Evolutionary conservation across 1,139 yeast species (phyloP).

Genomic region (Debaryomyces sp.): DNA sequence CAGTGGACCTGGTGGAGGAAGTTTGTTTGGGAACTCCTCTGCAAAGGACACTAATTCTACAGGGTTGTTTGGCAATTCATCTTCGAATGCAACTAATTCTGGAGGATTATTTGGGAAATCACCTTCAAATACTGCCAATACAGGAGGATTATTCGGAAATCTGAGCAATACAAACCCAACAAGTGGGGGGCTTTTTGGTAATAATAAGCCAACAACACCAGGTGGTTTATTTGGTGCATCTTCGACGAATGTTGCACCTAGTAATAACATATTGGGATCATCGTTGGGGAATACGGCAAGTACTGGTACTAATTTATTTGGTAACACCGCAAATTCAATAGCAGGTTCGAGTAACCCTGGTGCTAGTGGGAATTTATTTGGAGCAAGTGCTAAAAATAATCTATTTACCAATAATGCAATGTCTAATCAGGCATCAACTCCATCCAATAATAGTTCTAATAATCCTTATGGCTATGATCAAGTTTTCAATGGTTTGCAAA

Average conservation of each 20-base stretch:
- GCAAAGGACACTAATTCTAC: conserved; percentile 12
- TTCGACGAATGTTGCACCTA: conserved; percentile 9
- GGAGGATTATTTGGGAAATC: conserved; percentile 19
- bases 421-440: background rate
- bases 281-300: background rate
- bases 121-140: conserved; percentile 3
- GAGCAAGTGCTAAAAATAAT: background rate
- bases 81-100: conserved; percentile 9
- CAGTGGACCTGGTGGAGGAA: conserved; percentile 6
- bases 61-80: conserved; percentile 24
- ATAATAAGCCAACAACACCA: conserved; percentile 6
- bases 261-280: background rate
- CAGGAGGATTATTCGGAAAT: conserved; percentile 16
- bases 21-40: conserved; percentile 15
- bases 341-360: background rate
- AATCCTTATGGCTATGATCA: conserved; percentile 31
- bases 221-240: conserved; percentile 24
- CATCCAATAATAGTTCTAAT: background rate
- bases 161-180: conserved; percentile 3
- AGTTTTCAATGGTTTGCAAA: conserved; percentile 21
- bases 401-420: conserved; percentile 5
- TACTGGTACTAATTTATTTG: background rate
- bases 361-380: background rate
- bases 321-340: background rate
- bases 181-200: conserved; percentile 16